phyloP scores from a whole-genome alignment of 1,284 basidiomycete genomes.

The Hymenochaete sp. region DNA sequence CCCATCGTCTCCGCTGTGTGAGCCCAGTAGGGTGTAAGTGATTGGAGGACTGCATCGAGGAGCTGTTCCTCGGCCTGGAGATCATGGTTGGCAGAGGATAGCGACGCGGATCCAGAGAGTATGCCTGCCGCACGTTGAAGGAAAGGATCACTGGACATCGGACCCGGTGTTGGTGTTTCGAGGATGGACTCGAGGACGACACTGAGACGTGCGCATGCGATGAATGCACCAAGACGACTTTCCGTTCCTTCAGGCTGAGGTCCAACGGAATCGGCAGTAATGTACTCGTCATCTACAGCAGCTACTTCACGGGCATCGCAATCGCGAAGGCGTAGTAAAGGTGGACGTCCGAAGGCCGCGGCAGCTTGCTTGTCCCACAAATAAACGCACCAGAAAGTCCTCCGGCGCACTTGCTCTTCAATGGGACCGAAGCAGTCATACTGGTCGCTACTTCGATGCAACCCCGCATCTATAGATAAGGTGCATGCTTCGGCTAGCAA shows the following conservation, averaged over 20 bases:
- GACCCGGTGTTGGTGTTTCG: constrained; percentile 59
- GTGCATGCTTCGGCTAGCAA: constrained; percentile 79
- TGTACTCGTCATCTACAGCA: constrained; percentile 81
- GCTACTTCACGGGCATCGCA: constrained; percentile 81
- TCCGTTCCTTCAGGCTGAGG: constrained; percentile 61
- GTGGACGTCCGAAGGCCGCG: constrained; percentile 80
- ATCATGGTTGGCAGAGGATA: constrained; percentile 26
- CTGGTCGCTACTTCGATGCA: constrained; percentile 80
- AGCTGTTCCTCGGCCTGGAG: constrained; percentile 72
- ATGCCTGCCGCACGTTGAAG: constrained; percentile 49
- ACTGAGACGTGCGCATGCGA: constrained; percentile 65
- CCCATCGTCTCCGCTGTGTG: constrained; percentile 73
- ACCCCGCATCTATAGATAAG: constrained; percentile 75
- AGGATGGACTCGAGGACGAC: constrained; percentile 77
- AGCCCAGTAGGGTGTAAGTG: constrained; percentile 69
- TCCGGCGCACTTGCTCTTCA: constrained; percentile 81
- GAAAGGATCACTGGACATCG: constrained; percentile 47
- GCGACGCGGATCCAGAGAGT: constrained; percentile 23
- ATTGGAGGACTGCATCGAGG: constrained; percentile 67
- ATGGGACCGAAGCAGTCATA: constrained; percentile 84
- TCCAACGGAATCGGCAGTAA: constrained; percentile 63
- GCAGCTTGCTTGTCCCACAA: constrained; percentile 85
- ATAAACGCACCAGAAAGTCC: constrained; percentile 91
- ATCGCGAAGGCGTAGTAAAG: constrained; percentile 75
- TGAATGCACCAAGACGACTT: constrained; percentile 73